Conservation (phyloP, 2,329 filamentous ascomycete species). For the Aspergillus spinulosporus region DNA sequence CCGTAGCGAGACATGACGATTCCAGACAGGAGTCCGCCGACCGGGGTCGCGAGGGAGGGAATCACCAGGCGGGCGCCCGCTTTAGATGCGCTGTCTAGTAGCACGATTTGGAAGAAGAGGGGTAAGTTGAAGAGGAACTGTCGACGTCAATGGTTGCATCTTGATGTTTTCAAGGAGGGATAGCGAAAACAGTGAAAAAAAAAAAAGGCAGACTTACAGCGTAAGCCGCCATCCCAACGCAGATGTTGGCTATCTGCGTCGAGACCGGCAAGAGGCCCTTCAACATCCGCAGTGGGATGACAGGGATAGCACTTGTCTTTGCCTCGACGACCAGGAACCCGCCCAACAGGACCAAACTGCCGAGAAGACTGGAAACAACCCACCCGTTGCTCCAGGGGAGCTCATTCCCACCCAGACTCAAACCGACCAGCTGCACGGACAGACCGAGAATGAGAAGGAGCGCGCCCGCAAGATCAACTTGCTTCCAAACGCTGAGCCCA, state of each 20-base stretch:
- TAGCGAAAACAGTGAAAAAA: neutral
- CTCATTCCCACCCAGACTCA: conserved; percentile 50
- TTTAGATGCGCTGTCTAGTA: conserved; percentile 46
- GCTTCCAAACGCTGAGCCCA: conserved; percentile 48
- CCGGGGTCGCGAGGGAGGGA: conserved; percentile 48
- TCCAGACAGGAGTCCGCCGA: conserved; percentile 47
- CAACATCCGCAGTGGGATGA: conserved; percentile 54
- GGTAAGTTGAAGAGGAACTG: conserved; percentile 52
- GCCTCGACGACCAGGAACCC: conserved; percentile 44
- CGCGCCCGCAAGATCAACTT: conserved; percentile 61
- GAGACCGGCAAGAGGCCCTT: conserved; percentile 56
- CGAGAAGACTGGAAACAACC: conserved; percentile 43
- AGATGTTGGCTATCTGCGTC: conserved; percentile 61
- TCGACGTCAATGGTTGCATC: neutral
- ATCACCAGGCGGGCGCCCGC: conserved; percentile 48
- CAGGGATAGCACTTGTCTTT: conserved; percentile 44
- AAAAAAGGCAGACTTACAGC: conserved; percentile 49
- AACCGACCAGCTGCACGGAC: conserved; percentile 53
- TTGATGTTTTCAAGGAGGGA: too few relatives aligned
- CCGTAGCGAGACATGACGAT: conserved; percentile 52
- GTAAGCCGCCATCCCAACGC: conserved; percentile 62
- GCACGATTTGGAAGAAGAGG: conserved; percentile 46
- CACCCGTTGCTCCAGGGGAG: conserved; percentile 46
- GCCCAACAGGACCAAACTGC: conserved; percentile 39
- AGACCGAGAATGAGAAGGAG: conserved; percentile 59